Evolutionary conservation across 352 stramenopile species (phyloP).

Genomic region (Blastocystis sp.): DNA sequence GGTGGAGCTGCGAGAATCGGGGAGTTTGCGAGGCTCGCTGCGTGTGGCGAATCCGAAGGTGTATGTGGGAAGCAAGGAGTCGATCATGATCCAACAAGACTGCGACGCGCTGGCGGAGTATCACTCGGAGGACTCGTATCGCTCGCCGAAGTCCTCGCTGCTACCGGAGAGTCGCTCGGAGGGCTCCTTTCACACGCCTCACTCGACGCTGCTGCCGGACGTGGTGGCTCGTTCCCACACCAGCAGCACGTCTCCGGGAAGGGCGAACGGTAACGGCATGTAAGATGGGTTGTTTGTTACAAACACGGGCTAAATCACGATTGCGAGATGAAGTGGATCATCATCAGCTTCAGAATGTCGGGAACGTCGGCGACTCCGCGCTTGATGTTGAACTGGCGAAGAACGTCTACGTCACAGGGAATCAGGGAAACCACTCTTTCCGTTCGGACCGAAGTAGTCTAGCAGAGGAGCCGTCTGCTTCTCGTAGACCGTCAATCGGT

Average conservation of each 20-base stretch:
- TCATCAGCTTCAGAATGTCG: constrained; percentile 48
- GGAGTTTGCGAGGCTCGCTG: too few species aligned
- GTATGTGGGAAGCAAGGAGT: constrained; percentile 52
- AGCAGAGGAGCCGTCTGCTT: constrained; percentile 16
- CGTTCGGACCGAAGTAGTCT: neutral
- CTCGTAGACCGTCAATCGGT: constrained; percentile 42
- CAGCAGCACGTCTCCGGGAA: neutral
- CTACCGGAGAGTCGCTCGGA: too few species aligned
- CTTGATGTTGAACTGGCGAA: constrained; percentile 50
- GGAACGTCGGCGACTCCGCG: constrained; percentile 27
- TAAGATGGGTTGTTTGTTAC: neutral
- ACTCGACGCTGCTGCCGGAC: neutral
- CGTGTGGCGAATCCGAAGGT: neutral
- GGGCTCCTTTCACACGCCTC: too few species aligned
- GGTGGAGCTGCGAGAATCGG: too few species aligned
- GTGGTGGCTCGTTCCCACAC: neutral
- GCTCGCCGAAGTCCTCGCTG: neutral
- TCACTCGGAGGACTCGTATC: neutral
- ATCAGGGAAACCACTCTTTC: constrained; percentile 7
- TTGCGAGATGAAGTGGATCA: neutral
- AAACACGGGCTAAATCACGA: neutral
- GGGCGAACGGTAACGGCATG: neutral
- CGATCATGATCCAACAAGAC: constrained; percentile 50
- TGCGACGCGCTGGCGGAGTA: neutral
- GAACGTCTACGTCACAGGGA: constrained; percentile 2